Percentiles rank a stretch among this genome's conserved stretches.
These are phyloP conservation scores for Colletotrichum sp. DNA, from an alignment of 2,329 filamentous ascomycete genomes.

Conservation along the genomic window DNA sequence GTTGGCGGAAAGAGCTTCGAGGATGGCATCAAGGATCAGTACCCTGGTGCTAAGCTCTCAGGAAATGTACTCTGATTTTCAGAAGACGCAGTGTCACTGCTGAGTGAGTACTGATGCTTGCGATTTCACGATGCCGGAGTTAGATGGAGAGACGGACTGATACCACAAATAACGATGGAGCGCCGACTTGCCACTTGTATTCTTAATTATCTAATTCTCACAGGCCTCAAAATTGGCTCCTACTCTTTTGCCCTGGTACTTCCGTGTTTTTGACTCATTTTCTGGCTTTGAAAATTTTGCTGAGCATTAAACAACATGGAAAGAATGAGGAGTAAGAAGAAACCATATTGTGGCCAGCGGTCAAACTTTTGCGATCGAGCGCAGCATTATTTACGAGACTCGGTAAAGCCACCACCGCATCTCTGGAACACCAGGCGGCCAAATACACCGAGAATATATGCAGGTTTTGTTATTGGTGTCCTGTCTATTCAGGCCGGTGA, in stretches of 20 bases:
- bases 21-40: neutral
- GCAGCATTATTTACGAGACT: too few species aligned
- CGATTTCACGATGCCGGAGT: neutral
- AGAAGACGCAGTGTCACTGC: neutral
- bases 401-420: too few species aligned
- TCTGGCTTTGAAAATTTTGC: too few species aligned
- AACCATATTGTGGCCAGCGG: too few species aligned
- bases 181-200: neutral
- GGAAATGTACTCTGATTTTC: neutral
- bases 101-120: neutral
- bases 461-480: too few species aligned
- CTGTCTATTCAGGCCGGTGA: too few species aligned
- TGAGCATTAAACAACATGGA: too few species aligned
- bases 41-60: neutral
- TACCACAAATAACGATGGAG: neutral
- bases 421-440: too few species aligned
- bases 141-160: neutral
- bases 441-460: too few species aligned
- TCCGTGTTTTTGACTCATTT: fast-evolving
- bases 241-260: fast-evolving
- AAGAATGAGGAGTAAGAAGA: too few species aligned
- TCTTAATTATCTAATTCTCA: neutral
- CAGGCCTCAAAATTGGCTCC: neutral
- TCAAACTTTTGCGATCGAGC: too few species aligned
- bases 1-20: conserved; percentile 25